phyloP scores from a whole-genome alignment of 495 filamentous ascomycete species.

The Rhypophila decipiens region DNA sequence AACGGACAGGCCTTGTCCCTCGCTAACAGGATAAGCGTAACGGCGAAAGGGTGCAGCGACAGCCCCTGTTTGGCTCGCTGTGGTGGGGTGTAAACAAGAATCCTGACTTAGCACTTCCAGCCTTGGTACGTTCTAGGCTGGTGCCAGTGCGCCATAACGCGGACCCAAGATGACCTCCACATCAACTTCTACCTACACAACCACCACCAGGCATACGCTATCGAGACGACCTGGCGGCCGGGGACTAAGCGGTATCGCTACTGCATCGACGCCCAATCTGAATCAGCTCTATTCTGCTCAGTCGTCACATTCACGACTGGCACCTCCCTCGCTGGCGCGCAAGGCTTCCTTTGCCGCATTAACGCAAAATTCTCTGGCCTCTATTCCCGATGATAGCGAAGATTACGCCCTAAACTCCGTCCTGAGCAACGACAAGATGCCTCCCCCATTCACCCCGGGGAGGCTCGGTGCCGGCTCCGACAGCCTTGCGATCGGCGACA shows the following conservation, averaged over 20 bases:
- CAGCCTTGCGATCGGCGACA: constrained; percentile 69
- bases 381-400: constrained; percentile 55
- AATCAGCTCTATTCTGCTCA: constrained; percentile 40
- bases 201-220: constrained; percentile 70
- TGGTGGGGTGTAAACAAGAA: constrained; percentile 25
- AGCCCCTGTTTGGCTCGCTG: not conserved
- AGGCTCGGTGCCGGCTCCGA: constrained; percentile 21
- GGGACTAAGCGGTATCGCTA: constrained; percentile 38
- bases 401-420: constrained; percentile 50
- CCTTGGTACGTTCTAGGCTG: constrained; percentile 5
- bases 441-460: constrained; percentile 21
- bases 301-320: constrained; percentile 28
- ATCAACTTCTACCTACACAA: constrained; percentile 56
- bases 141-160: constrained; percentile 10
- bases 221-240: constrained; percentile 24
- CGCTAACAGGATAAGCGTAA: not conserved
- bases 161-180: constrained; percentile 25
- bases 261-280: constrained; percentile 55
- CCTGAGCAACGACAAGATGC: constrained; percentile 39
- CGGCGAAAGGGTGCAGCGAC: not conserved
- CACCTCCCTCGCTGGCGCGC: constrained; percentile 43
- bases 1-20: not conserved
- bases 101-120: constrained; percentile 5
- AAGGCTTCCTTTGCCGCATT: constrained; percentile 61
- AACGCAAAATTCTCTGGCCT: constrained; percentile 52